Percentiles rank a stretch among this genome's conserved stretches.
Conservation (phyloP, 2,329 filamentous ascomycete genomes). For the Pyrenophora graminea region DNA sequence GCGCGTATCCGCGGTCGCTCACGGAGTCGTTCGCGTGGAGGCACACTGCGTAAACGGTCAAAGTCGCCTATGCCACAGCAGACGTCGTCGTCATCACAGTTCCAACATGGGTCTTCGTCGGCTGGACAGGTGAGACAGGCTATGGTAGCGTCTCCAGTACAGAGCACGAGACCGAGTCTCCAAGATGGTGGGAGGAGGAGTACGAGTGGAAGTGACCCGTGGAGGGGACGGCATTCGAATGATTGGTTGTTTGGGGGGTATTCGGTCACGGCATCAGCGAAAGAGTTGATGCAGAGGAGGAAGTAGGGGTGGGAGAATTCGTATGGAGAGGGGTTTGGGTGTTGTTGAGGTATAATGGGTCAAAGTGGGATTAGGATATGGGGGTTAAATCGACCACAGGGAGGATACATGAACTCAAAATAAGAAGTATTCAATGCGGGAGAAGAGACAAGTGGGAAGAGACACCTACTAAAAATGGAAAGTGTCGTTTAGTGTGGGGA, state of each 20-base stretch:
- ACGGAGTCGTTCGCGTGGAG: constrained; percentile 36
- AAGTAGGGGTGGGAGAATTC: constrained; percentile 9
- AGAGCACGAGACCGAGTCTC: constrained; percentile 28
- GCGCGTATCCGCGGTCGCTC: constrained; percentile 41
- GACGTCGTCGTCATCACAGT: constrained; percentile 18
- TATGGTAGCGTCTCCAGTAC: constrained; percentile 14
- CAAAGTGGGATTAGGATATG: too few species aligned
- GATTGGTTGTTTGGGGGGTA: constrained; percentile 47
- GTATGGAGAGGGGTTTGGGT: too few species aligned
- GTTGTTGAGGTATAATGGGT: too few species aligned
- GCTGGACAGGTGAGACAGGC: constrained; percentile 14
- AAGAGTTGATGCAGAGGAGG: constrained; percentile 33
- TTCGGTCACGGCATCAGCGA: constrained; percentile 44
- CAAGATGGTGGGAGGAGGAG: constrained; percentile 29
- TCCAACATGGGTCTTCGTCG: constrained; percentile 11
- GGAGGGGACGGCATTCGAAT: constrained; percentile 46
- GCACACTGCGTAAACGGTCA: constrained; percentile 31
- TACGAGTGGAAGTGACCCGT: constrained; percentile 42
- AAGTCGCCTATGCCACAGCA: constrained; percentile 41
- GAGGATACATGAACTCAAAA: too few species aligned
- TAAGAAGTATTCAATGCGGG: too few species aligned
- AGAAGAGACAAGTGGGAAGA: too few species aligned
- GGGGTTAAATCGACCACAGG: too few species aligned
- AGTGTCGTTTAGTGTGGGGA: too few species aligned
- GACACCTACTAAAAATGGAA: too few species aligned